Evolutionary conservation across 495 filamentous ascomycete species (phyloP), one percentile per base, ranked within the genome.

Genomic region (Xylaria acuta): DNA sequence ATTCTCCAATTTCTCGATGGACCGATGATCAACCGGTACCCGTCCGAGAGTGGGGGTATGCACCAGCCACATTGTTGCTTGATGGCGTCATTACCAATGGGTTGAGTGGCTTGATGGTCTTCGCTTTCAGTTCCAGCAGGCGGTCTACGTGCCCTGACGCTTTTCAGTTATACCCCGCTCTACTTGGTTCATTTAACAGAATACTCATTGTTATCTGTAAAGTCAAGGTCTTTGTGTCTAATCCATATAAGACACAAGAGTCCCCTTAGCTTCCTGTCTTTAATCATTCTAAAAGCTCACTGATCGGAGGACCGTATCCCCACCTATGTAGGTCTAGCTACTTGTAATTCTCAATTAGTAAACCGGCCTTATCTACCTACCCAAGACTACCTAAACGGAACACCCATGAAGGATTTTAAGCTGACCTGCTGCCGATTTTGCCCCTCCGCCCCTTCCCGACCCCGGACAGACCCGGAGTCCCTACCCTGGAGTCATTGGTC

Each of bases 111-210:
- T 53, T 41, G 38, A 41, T 6, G 34, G 34, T n/a, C n/a, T n/a
- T n/a, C n/a, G n/a, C 36, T 38, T 38, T 38, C 36, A n/a, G n/a
- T n/a, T n/a, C n/a, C n/a, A n/a, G n/a, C n/a, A n/a, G n/a, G n/a
- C n/a, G n/a, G n/a, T n/a, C n/a, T n/a, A n/a, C n/a, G n/a, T n/a
- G n/a, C n/a, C n/a, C n/a, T n/a, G n/a, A n/a, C n/a, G n/a, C n/a
- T n/a, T n/a, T n/a, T n/a, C 30, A 58, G 54, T 20, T 7, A 58
- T 60, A 20, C 56, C 56, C 56, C 56, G 56, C 56, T 60, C 34
- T 34, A 38, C 30, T 36, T 5, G 1, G 18, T 38, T 59, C 22
- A 27, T 53, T 53, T 12, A 36, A 32, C 56, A 59, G 56, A 20
- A 60, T 56, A 20, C 14, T 60, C 32, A 60, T 60, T 60, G 18